phyloP scores from a whole-genome alignment of 495 filamentous ascomycete species.

The Aspergillus steynii region DNA sequence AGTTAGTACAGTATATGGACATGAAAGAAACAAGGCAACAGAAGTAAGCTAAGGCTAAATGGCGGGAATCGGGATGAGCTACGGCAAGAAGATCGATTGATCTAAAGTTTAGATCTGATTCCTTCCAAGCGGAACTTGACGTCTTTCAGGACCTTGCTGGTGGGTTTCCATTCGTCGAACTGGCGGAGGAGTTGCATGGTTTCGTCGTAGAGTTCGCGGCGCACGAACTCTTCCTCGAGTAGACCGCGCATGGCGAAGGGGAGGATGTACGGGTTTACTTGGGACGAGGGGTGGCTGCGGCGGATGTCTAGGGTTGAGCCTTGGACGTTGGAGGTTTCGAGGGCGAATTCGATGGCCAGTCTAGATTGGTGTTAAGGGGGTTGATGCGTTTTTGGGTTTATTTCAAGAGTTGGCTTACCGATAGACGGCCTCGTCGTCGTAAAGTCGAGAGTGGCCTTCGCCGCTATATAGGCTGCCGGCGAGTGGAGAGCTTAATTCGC shows the following conservation, averaged over 20 bases:
- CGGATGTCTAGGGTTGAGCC: conserved; percentile 51
- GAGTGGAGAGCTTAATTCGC: conserved; percentile 83
- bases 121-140: conserved; percentile 95
- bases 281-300: conserved; percentile 51
- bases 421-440: conserved; percentile 89
- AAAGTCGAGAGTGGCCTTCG: conserved; percentile 90
- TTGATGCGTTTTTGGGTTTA: conserved; percentile 1
- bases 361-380: conserved; percentile 38
- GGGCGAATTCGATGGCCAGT: conserved; percentile 78
- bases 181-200: conserved; percentile 76
- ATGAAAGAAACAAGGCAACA: not conserved
- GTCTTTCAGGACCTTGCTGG: conserved; percentile 87
- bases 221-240: conserved; percentile 89
- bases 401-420: conserved; percentile 53
- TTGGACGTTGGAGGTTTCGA: conserved; percentile 73
- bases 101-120: conserved; percentile 77
- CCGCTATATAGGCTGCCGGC: conserved; percentile 90
- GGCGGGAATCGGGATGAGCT: too few relatives aligned
- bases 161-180: conserved; percentile 93
- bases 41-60: not conserved
- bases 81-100: not conserved
- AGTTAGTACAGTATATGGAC: not conserved
- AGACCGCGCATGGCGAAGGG: conserved; percentile 94
- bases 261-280: conserved; percentile 80
- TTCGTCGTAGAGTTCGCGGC: conserved; percentile 72